Percentiles rank a stretch among this genome's conserved stretches.
Conservation (phyloP, 495 filamentous ascomycete genomes). For the Lindgomyces ingoldianus region DNA sequence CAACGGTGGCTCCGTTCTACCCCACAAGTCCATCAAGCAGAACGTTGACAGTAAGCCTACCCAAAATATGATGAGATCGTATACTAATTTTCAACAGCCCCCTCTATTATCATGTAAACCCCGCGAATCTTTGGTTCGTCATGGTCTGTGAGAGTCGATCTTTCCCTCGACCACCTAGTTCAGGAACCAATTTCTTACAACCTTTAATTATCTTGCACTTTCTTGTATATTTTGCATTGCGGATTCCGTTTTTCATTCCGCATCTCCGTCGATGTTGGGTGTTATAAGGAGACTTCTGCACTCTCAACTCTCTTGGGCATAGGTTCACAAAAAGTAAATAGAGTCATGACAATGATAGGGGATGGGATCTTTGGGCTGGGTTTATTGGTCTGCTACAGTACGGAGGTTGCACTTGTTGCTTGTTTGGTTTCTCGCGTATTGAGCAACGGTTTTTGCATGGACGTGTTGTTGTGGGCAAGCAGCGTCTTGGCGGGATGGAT, state of each 20-base stretch:
- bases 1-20: constrained; percentile 93
- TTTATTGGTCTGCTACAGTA: not conserved
- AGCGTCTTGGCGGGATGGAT: too few relatives aligned
- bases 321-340: not conserved
- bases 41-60: constrained; percentile 79
- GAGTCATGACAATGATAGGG: not conserved
- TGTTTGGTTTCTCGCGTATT: not conserved
- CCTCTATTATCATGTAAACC: constrained; percentile 37
- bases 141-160: not conserved
- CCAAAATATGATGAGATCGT: not conserved
- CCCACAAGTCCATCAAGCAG: constrained; percentile 98
- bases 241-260: not conserved
- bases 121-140: not conserved
- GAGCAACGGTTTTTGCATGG: not conserved
- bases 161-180: too few relatives aligned
- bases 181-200: constrained; percentile 11
- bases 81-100: constrained; percentile 23
- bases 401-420: not conserved
- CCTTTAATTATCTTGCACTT: constrained; percentile 35
- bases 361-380: not conserved
- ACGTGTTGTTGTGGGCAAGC: too few relatives aligned
- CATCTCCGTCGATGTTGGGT: constrained; percentile 3
- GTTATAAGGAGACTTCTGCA: not conserved
- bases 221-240: constrained; percentile 35
- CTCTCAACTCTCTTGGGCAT: constrained; percentile 8